Percentiles rank a stretch among this genome's conserved stretches.
Conservation (phyloP, 805 yeast species). For the Candida sphagnicola region DNA sequence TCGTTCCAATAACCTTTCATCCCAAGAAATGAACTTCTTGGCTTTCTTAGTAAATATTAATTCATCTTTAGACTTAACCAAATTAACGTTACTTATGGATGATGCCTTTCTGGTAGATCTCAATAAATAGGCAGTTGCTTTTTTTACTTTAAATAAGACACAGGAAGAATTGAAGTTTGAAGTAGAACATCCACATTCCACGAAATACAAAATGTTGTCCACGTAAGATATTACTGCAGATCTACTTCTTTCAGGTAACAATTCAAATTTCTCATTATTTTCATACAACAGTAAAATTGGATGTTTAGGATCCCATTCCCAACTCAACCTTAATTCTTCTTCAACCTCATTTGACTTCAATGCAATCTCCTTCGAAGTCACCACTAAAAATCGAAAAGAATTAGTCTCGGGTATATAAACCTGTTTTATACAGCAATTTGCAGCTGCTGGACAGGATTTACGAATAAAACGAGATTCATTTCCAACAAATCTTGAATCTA, state of each 20-base stretch:
- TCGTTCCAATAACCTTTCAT: slow-evolving; percentile 26
- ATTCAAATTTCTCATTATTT: slow-evolving; percentile 43
- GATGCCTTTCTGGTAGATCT: slow-evolving; percentile 55
- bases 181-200: slow-evolving; percentile 59
- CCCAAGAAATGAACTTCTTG: slow-evolving; percentile 34
- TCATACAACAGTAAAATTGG: slow-evolving; percentile 57
- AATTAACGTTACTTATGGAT: slow-evolving; percentile 31
- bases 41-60: slow-evolving; percentile 27
- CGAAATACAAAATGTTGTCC: slow-evolving; percentile 56
- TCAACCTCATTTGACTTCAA: slow-evolving; percentile 37
- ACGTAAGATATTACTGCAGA: slow-evolving; percentile 55
- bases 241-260: slow-evolving; percentile 49
- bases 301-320: slow-evolving; percentile 87
- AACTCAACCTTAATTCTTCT: slow-evolving; percentile 71
- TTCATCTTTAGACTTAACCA: slow-evolving; percentile 36
- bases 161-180: slow-evolving; percentile 44
- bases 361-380: slow-evolving; percentile 51
- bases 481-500: slow-evolving; percentile 81
- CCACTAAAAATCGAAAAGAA: slow-evolving; percentile 48
- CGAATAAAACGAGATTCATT: slow-evolving; percentile 72
- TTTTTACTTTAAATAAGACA: slow-evolving; percentile 55
- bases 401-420: slow-evolving; percentile 38
- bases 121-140: slow-evolving; percentile 54
- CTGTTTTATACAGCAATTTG: slow-evolving; percentile 66
- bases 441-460: slow-evolving; percentile 57